These are phyloP conservation scores for Neofusicoccum kwambonambiense DNA, from an alignment of 2,329 filamentous ascomycete species.

Conservation along the genomic window DNA sequence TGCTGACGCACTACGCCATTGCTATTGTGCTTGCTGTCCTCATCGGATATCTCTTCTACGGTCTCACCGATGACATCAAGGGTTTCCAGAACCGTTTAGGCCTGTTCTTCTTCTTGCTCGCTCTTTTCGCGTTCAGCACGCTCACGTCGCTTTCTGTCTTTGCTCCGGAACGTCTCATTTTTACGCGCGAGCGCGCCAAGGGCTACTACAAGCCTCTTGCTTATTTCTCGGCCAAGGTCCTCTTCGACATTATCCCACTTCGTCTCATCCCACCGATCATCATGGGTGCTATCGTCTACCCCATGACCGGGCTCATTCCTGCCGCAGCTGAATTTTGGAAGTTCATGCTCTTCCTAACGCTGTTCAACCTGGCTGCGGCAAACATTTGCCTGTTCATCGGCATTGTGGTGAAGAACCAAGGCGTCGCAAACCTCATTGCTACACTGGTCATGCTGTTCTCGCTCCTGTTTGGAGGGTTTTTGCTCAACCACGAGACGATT, in stretches of 20 bases:
- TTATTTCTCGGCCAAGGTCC: slow-evolving; percentile 92
- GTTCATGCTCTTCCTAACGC: slow-evolving; percentile 85
- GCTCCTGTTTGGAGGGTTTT: slow-evolving; percentile 85
- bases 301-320: slow-evolving; percentile 91
- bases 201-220: slow-evolving; percentile 93
- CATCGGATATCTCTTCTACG: slow-evolving; percentile 94
- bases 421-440: slow-evolving; percentile 90
- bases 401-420: slow-evolving; percentile 86
- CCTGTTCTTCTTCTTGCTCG: slow-evolving; percentile 95
- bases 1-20: slow-evolving; percentile 98
- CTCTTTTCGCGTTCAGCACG: slow-evolving; percentile 94
- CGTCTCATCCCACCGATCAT: slow-evolving; percentile 91
- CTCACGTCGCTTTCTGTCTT: slow-evolving; percentile 93
- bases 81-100: slow-evolving; percentile 97
- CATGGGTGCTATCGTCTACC: slow-evolving; percentile 94
- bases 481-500: slow-evolving; percentile 93
- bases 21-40: slow-evolving; percentile 92
- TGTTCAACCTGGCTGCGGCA: slow-evolving; percentile 94
- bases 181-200: slow-evolving; percentile 90
- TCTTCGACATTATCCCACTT: slow-evolving; percentile 97
- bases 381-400: slow-evolving; percentile 95
- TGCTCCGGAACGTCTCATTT: slow-evolving; percentile 83
- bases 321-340: slow-evolving; percentile 81
- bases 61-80: slow-evolving; percentile 89
- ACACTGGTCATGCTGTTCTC: slow-evolving; percentile 98